Percentiles rank a stretch among this genome's conserved stretches.
Evolutionary conservation across 2,329 filamentous ascomycete species (phyloP).

Genomic region (Penicillium sp.): DNA sequence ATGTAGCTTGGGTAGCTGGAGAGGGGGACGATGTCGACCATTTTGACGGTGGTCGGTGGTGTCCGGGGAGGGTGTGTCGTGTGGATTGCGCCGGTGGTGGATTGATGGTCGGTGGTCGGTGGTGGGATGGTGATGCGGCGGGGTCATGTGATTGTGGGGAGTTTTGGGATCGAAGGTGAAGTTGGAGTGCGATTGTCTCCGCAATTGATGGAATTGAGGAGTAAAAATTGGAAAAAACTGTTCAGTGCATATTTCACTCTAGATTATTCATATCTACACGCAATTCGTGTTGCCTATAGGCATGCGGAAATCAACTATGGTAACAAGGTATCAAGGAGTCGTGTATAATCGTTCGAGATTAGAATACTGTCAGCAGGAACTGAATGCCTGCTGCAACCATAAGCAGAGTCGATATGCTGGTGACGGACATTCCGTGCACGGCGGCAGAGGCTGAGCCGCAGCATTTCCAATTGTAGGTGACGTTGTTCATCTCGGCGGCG

Average conservation of each 20-base stretch:
- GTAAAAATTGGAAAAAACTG: neutral
- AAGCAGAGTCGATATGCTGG: slow-evolving; percentile 21
- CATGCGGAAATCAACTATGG: neutral
- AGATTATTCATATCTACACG: slow-evolving; percentile 2
- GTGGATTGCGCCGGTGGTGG: neutral
- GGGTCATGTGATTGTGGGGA: slow-evolving; percentile 6
- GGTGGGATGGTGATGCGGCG: slow-evolving; percentile 1
- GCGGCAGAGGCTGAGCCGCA: slow-evolving; percentile 36
- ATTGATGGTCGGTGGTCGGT: neutral
- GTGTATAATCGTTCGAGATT: slow-evolving; percentile 11
- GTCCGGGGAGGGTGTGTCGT: neutral
- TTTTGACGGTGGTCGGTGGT: slow-evolving; percentile 25
- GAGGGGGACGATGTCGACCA: slow-evolving; percentile 51
- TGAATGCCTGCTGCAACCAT: slow-evolving; percentile 25
- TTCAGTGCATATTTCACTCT: neutral
- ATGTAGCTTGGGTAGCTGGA: slow-evolving; percentile 62
- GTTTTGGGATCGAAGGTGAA: neutral
- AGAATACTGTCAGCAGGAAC: slow-evolving; percentile 24
- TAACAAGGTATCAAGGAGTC: neutral
- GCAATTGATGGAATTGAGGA: neutral
- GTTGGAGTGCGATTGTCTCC: neutral
- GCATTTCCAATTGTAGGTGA: slow-evolving; percentile 59
- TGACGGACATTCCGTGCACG: slow-evolving; percentile 18
- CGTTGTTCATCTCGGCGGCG: slow-evolving; percentile 68
- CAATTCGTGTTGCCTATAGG: neutral